Evolutionary conservation across 2,329 filamentous ascomycete species (phyloP).

Genomic region (Coniochaeta sp.): DNA sequence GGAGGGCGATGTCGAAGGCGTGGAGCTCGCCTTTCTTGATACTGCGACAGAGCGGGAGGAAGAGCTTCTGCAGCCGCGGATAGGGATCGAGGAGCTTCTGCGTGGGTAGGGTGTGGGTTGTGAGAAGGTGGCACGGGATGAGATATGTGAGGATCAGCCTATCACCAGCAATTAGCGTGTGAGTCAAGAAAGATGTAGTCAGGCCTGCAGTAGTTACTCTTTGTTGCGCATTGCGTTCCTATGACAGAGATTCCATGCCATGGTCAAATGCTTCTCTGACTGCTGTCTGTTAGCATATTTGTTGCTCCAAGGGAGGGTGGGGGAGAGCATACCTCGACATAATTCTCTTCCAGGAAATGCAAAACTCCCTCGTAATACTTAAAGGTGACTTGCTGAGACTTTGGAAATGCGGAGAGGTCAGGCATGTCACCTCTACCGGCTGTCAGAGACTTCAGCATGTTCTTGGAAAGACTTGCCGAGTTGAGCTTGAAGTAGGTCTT

Average conservation of each 20-base stretch:
- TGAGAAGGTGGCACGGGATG: slow-evolving; percentile 87
- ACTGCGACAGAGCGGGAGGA: slow-evolving; percentile 67
- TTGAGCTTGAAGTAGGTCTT: slow-evolving; percentile 98
- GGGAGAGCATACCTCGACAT: slow-evolving; percentile 52
- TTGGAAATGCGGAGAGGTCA: slow-evolving; percentile 69
- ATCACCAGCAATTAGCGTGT: slow-evolving; percentile 1
- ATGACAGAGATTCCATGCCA: slow-evolving; percentile 78
- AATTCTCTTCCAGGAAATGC: slow-evolving; percentile 92
- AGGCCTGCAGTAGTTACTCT: slow-evolving; percentile 49
- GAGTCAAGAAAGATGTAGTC: slow-evolving; percentile 16
- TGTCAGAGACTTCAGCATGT: slow-evolving; percentile 75
- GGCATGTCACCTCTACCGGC: slow-evolving; percentile 78
- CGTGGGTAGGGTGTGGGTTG: slow-evolving; percentile 76
- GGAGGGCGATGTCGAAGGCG: slow-evolving; percentile 76
- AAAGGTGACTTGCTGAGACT: slow-evolving; percentile 88
- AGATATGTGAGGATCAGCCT: slow-evolving; percentile 91
- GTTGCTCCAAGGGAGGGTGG: background rate
- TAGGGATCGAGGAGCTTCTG: slow-evolving; percentile 63
- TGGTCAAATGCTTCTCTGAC: slow-evolving; percentile 73
- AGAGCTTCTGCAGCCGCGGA: slow-evolving; percentile 69
- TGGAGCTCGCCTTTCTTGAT: slow-evolving; percentile 78
- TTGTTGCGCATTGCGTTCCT: slow-evolving; percentile 65
- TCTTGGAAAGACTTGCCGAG: slow-evolving; percentile 81
- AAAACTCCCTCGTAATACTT: slow-evolving; percentile 94
- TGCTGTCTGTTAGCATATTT: slow-evolving; percentile 23